These are phyloP conservation scores for Cladorrhinum samala DNA, from an alignment of 495 filamentous ascomycete genomes.

Conservation along the genomic window DNA sequence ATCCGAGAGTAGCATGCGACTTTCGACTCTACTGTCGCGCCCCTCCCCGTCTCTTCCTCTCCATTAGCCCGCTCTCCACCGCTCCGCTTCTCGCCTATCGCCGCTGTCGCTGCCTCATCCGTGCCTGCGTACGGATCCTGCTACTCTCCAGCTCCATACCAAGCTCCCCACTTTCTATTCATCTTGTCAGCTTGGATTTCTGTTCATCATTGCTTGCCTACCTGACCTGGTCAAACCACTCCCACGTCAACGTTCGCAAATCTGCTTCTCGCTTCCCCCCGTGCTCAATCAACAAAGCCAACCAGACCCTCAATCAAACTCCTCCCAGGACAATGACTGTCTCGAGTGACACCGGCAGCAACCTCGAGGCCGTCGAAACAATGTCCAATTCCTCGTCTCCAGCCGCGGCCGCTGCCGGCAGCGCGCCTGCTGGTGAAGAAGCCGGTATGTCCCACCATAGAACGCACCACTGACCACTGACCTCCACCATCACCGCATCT, in stretches of 20 bases:
- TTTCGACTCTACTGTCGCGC: slow-evolving; percentile 19
- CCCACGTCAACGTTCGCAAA: not conserved
- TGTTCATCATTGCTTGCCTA: slow-evolving; percentile 2
- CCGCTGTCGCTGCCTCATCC: slow-evolving; percentile 21
- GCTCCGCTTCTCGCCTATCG: slow-evolving; percentile 14
- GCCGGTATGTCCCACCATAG: slow-evolving; percentile 24
- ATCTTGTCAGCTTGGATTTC: not conserved
- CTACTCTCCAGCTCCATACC: not conserved
- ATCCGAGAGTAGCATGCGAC: slow-evolving; percentile 20
- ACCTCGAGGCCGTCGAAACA: slow-evolving; percentile 23
- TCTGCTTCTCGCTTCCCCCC: not conserved
- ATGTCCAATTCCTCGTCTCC: slow-evolving; percentile 32
- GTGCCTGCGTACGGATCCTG: slow-evolving; percentile 3
- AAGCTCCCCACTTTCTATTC: slow-evolving; percentile 1
- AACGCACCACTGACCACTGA: not conserved
- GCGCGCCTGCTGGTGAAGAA: slow-evolving; percentile 27
- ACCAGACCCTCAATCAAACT: slow-evolving; percentile 1
- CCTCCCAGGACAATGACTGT: slow-evolving; percentile 25
- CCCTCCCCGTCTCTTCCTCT: slow-evolving; percentile 22
- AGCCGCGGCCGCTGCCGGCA: slow-evolving; percentile 16
- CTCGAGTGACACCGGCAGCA: slow-evolving; percentile 25
- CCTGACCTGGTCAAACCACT: slow-evolving; percentile 14
- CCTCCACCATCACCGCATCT: not conserved
- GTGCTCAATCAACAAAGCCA: not conserved
- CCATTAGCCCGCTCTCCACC: slow-evolving; percentile 22